Evolutionary conservation across 1,139 yeast genomes (phyloP).

Genomic region (Geotrichum candidum): DNA sequence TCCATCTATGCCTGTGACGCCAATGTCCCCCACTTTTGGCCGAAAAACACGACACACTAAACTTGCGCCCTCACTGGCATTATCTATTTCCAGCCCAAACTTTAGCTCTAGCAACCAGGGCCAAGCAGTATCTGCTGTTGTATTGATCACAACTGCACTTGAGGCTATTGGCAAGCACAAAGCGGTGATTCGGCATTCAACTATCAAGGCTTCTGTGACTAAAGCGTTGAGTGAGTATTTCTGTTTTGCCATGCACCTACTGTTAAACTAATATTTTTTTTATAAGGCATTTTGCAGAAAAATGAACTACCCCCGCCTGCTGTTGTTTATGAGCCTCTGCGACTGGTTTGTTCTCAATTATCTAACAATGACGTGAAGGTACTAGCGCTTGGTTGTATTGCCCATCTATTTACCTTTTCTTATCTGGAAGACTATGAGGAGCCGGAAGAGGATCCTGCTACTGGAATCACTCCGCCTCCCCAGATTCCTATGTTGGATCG

Average conservation of each 20-base stretch:
- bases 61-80: constrained; percentile 31
- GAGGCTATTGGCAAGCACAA: constrained; percentile 43
- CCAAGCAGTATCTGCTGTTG: constrained; percentile 32
- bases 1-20: constrained; percentile 12
- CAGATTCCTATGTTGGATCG: constrained; percentile 65
- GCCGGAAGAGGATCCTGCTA: constrained; percentile 26
- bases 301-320: constrained; percentile 40
- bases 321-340: constrained; percentile 54
- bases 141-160: constrained; percentile 46
- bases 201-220: constrained; percentile 39
- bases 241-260: background rate
- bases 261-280: background rate
- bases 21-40: background rate
- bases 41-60: constrained; percentile 18
- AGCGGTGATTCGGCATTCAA: constrained; percentile 46
- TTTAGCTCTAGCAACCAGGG: constrained; percentile 24
- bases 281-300: constrained; percentile 20
- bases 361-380: constrained; percentile 48
- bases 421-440: constrained; percentile 47
- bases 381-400: constrained; percentile 57
- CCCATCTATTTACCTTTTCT: constrained; percentile 60
- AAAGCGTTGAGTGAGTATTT: constrained; percentile 38
- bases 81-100: constrained; percentile 26
- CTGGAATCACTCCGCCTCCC: constrained; percentile 48
- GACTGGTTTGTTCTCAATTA: constrained; percentile 50